Base-by-base conservation (phyloP, 805 yeast genomes). In the Yamadazyma phyllophila region DNA sequence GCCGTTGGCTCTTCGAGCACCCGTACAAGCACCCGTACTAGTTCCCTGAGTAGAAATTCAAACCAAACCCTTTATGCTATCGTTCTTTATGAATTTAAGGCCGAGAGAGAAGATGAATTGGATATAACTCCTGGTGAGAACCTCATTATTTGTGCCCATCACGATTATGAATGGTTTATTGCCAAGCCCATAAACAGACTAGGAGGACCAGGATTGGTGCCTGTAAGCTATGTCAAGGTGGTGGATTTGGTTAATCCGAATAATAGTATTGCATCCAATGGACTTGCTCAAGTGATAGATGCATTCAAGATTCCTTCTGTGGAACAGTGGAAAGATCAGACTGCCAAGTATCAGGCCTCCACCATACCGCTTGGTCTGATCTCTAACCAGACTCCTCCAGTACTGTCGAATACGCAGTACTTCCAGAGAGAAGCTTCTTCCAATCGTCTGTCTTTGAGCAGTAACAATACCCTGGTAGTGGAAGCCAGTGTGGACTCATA, bases 191-290 rank as follows among this genome's bases (percentile, higher is more conserved):
- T 94, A 36, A 95, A 92, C 48, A 74, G 97, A 44, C 72, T 94
- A 32, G 98, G 99, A 20, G 99, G 97, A 0, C 98, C 98, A 0
- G 99, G 99, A 1, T 74, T 94, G 38, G 95, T 94, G 7, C 99
- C 99, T 0, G 91, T 88, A 4, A 80, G 88, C 14, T 94, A 87
- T 58, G 94, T 94, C 17, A 88, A 89, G 59, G 77, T 92, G 31
- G 81, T 92, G 34, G 96, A 94, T 63, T 76, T 90, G 47, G 71
- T 81, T 17, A 63, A 68, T 41, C 65, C 72, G 2, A 26, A 45
- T 11, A 48, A 48, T 24, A 32, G 51, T 1, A 31, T 46, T n/a
- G 26, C 30, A 15, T 50, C 51, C 30, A 72, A 85, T 41, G 72
- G 81, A 54, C 71, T 63, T 51, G 53, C 62, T 51, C 50, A 80